Evolutionary conservation across 805 yeast species (phyloP), one percentile per base, ranked within the genome.

Genomic region (Starmerella vaccinii): DNA sequence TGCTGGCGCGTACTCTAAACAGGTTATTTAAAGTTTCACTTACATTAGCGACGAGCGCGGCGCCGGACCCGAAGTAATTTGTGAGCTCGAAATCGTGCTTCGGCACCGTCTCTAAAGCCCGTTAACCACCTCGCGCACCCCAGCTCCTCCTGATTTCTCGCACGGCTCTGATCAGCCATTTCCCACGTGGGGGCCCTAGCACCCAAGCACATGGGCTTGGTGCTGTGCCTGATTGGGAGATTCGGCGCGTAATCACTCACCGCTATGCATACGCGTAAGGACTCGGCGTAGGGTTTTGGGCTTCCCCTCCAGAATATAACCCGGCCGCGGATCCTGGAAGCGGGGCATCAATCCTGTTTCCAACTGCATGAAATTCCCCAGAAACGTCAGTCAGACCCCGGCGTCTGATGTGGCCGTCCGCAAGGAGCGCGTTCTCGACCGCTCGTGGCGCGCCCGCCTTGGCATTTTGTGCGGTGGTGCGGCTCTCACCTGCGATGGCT

Each of bases 401-500:
- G n/a, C 19, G 26, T 21, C n/a, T 10, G 24, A 9, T 16, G 33
- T 10, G 26, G n/a, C 4, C 8, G 26, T 19, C 15, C 15, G 26
- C 7, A 7, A 37, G 19, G 34, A 19, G 23, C 45, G 45, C 34
- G 45, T 49, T 15, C 38, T 54, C 12, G 57, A 54, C 45, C 41
- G 34, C 35, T 49, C 53, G 13, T 53, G 57, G 55, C 45, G 45
- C 26, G 57, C 60, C 19, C 47, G 52, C 34, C 46, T 64, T 54
- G 57, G 80, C 49, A 77, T 82, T 54, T 60, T 79, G 41, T 77
- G 84, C 65, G 70, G 88, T 22, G 90, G 92, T 13, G 80, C 77
- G 56, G 92, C 89, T 0, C 72, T 84, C 61, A 76, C 82, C 59
- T 77, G 84, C 21, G 92, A 84, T 66, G 89, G 89, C 4, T 82